A percentile compares a stretch with the other conserved stretches of the same genome.
phyloP scores from a whole-genome alignment of 805 yeast genomes.

The Saturnispora hagleri region DNA sequence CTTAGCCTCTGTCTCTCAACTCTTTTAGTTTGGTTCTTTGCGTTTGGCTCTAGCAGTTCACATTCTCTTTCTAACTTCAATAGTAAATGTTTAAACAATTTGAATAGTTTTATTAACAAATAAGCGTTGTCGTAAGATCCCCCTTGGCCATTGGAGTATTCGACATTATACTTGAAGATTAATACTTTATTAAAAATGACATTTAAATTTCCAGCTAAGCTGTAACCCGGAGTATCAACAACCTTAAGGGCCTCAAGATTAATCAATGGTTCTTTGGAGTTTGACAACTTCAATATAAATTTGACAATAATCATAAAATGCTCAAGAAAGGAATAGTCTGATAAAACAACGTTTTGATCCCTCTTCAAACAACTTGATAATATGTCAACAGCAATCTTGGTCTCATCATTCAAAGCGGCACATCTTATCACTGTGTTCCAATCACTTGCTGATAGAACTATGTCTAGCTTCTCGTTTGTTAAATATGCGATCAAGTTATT shows the following conservation, averaged over 20 bases:
- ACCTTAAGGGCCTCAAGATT: constrained; percentile 17
- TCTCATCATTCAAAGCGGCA: constrained; percentile 19
- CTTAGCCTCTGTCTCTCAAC: constrained; percentile 24
- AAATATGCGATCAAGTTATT: constrained; percentile 28
- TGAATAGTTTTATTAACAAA: constrained; percentile 34
- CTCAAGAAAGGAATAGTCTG: constrained; percentile 43
- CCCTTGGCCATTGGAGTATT: constrained; percentile 7
- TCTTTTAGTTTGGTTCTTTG: constrained; percentile 15
- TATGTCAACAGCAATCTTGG: constrained; percentile 32
- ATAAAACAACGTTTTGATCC: constrained; percentile 41
- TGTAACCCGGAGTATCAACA: constrained; percentile 10
- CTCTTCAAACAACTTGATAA: constrained; percentile 37
- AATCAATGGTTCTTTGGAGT: constrained; percentile 23
- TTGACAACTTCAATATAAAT: constrained; percentile 22
- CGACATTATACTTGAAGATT: constrained; percentile 13
- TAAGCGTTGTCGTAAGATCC: constrained; percentile 27
- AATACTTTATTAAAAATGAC: constrained; percentile 15
- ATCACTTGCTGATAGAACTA: constrained; percentile 16
- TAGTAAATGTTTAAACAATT: constrained; percentile 26
- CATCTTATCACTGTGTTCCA: constrained; percentile 25
- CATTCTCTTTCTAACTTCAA: constrained; percentile 22
- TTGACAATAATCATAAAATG: constrained; percentile 25
- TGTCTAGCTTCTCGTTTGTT: constrained; percentile 20
- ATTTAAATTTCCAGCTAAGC: constrained; percentile 13
- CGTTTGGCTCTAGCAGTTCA: constrained; percentile 18